Evolutionary conservation across 2,329 filamentous ascomycete species (phyloP), one percentile per base, ranked within the genome.

Genomic region (Graphium sp.): DNA sequence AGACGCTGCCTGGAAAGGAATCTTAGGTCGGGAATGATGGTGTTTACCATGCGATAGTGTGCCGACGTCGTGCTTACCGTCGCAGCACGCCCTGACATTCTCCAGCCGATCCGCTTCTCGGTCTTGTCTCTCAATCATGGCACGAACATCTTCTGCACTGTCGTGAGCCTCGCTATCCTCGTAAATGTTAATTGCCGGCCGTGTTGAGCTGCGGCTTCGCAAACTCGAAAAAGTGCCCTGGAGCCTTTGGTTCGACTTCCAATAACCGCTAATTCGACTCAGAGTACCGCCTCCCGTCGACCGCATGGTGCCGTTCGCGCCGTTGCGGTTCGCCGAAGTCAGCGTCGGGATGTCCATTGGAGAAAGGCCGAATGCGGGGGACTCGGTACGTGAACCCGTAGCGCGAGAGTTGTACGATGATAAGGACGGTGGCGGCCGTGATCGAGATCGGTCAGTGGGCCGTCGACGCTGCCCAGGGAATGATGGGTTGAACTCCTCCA

Each of bases 51-150:
- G 56, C 33, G 62, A 55, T 28, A 77, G 48, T 31, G 60, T 69
- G 31, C 69, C 65, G 27, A 83, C 77, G 46, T 83, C 76, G 43
- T 83, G 77, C 56, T 79, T 81, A 87, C 85, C 89, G 66, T 95
- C 89, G 53, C 89, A 98, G 57, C 89, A 98, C 34, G 87, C 85
- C 46, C 89, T 67, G 38, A 98, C 89, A 49, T 98, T 94, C 61
- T 95, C 87, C 42, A 95, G 62, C 36, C 75, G 66, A 45, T 85
- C 80, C 16, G 75, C 62, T 39, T 85, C 79, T 30, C 72, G 61
- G 42, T 87, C 77, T 45, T 84, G 75, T 36, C 69, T 63, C 52
- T 87, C 80, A 41, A 87, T 81, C 37, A 85, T 73, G 37, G 75
- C 66, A 32, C 82, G 64, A 32, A 93, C 49, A 45, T 94, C 83